Conservation (phyloP, 306 rosid species). For the Lupinus albus region DNA sequence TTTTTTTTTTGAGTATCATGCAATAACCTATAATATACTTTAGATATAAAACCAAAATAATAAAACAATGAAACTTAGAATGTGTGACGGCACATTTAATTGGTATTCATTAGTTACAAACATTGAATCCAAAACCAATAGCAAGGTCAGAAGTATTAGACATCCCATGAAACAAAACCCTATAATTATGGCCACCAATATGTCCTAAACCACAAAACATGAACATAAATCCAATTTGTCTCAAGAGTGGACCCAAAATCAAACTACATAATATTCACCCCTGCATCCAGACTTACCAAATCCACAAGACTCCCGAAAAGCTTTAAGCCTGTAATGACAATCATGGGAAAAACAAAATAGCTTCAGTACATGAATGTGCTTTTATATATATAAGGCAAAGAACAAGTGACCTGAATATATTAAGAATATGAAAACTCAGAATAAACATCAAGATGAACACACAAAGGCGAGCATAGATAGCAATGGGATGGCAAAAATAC, state of each 20-base stretch:
- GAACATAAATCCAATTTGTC: slow-evolving; percentile 49
- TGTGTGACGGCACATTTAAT: slow-evolving; percentile 33
- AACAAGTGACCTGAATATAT: not conserved
- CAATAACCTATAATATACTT: not conserved
- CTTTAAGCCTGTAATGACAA: slow-evolving; percentile 55
- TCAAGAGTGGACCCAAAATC: slow-evolving; percentile 28
- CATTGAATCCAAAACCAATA: slow-evolving; percentile 46
- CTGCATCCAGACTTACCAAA: slow-evolving; percentile 71
- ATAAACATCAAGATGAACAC: not conserved
- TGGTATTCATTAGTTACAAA: slow-evolving; percentile 47
- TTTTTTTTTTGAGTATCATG: not conserved
- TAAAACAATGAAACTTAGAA: not conserved
- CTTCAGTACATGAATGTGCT: not conserved
- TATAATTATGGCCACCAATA: slow-evolving; percentile 53
- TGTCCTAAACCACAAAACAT: slow-evolving; percentile 45
- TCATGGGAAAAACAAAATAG: not conserved
- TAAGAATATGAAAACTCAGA: not conserved
- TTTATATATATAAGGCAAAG: not conserved
- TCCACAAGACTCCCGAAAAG: slow-evolving; percentile 45
- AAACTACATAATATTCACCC: slow-evolving; percentile 78
- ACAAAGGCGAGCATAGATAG: not conserved
- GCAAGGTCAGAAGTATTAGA: slow-evolving; percentile 45
- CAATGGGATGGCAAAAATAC: too few relatives aligned
- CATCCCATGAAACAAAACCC: slow-evolving; percentile 48
- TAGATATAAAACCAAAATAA: not conserved